Evolutionary conservation across 345 rosid species (phyloP), one percentile per base, ranked within the genome.

Genomic region (Microthlaspi erraticum): DNA sequence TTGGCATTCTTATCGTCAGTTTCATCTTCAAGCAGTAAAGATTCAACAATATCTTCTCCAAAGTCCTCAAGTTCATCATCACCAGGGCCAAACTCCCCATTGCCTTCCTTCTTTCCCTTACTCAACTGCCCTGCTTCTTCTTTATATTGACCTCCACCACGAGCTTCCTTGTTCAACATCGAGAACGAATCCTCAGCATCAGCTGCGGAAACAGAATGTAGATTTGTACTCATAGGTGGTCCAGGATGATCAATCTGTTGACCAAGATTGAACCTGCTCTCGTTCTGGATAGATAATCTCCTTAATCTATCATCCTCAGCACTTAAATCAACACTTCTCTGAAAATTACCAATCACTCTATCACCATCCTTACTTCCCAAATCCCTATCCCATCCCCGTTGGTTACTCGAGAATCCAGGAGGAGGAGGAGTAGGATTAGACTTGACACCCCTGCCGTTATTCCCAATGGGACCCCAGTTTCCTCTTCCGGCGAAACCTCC

Each of bases 201-300:
- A n/a, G 79, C 70, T 8, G 75, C 80, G 0, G 89, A 77, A 65
- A 80, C 86, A 19, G 91, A 86, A 51, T 66, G 87, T 10, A 82
- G 82, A 60, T 71, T 85, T 34, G 79, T 82, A 60, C 94, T 85
- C 8, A 80, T 61, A 43, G 84, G 81, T 12, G 82, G 87, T 8
- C 92, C 89, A 38, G 92, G 93, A 11, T 56, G 86, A 78, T 87
- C 85, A 78, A 84, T 80, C 82, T 89, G 96, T 68, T 71, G 70
- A 45, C 77, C 59, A 37, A 86, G 78, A 57, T 83, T 78, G 12
- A 55, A 59, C 31, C 33, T 89, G 50, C 73, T 57, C 60, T 66
- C 55, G 20, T 66, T 58, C 52, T 49, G 80, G 16, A 70, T 52
- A 37, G 66, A 68, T 57, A 68, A 57, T 8, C 75, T 60, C 71